phyloP scores from a whole-genome alignment of 768 basidiomycete genomes.

The Hygrophoropsis aurantiaca region DNA sequence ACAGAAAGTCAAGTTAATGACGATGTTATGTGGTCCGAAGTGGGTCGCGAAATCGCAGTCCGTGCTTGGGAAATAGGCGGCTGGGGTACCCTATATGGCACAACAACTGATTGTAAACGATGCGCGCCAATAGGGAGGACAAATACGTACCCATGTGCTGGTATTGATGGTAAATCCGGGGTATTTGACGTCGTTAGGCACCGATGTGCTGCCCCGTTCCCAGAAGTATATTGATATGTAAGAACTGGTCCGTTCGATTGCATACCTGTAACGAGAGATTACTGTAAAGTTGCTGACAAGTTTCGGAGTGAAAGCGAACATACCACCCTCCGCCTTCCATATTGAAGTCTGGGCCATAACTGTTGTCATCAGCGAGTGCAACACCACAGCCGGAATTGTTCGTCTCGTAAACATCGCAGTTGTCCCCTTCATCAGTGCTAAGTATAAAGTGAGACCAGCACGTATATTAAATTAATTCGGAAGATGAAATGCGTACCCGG shows the following conservation, averaged over 20 bases:
- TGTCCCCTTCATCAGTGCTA: constrained; percentile 12
- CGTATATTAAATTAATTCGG: not conserved
- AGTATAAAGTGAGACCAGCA: not conserved
- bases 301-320: not conserved
- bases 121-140: not conserved
- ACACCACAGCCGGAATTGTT: constrained; percentile 34
- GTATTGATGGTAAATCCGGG: constrained; percentile 47
- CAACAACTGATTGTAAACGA: not conserved
- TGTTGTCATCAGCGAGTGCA: constrained; percentile 17
- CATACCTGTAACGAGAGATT: not conserved
- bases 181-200: constrained; percentile 47
- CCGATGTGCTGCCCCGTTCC: constrained; percentile 44
- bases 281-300: not conserved
- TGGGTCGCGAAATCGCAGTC: constrained; percentile 55
- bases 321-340: constrained; percentile 37
- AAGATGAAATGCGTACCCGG: constrained; percentile 34
- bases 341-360: constrained; percentile 37
- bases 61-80: constrained; percentile 60
- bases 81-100: constrained; percentile 48
- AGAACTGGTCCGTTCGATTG: constrained; percentile 43
- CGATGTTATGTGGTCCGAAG: constrained; percentile 59
- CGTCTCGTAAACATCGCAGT: constrained; percentile 26
- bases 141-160: constrained; percentile 46
- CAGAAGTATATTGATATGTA: constrained; percentile 76
- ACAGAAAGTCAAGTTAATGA: constrained; percentile 51